Percentiles rank a stretch among this genome's conserved stretches.
phyloP scores from a whole-genome alignment of 73 alveolate species.

The Paramecium octaurelia region DNA sequence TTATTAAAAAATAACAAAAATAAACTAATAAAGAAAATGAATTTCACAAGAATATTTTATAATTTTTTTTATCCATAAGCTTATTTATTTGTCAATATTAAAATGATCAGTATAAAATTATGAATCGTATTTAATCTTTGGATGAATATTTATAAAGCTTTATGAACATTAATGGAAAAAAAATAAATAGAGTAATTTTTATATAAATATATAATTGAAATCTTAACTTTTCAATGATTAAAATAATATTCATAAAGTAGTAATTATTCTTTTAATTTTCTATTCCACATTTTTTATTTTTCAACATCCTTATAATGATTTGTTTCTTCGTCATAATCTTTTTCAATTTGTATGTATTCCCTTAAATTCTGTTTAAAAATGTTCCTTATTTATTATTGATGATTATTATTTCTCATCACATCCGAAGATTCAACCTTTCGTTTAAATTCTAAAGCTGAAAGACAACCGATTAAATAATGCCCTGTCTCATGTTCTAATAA shows the following conservation, averaged over 20 bases:
- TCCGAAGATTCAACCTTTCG: not conserved
- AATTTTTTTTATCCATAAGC: no score
- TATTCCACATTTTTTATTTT: not conserved
- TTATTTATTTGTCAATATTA: no score
- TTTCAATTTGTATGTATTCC: not conserved
- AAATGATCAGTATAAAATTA: no score
- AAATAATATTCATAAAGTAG: not conserved
- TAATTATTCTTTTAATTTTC: not conserved
- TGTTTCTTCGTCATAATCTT: slow-evolving; percentile 9
- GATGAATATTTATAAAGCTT: no score
- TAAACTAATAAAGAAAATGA: no score
- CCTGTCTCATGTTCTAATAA: slow-evolving; percentile 27
- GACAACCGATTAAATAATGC: not conserved
- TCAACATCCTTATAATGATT: not conserved
- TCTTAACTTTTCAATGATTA: not conserved
- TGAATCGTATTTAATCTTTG: no score
- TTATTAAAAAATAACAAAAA: no score
- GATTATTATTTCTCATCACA: not conserved
- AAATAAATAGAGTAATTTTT: no score
- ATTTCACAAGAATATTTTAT: no score
- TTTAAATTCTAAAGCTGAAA: not conserved
- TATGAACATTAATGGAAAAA: no score
- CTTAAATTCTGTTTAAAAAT: not conserved
- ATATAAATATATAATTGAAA: no score
- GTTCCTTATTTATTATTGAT: not conserved